Evolutionary conservation across 148 eudicot species (phyloP).

Genomic region (Rhododendron mucronatum): DNA sequence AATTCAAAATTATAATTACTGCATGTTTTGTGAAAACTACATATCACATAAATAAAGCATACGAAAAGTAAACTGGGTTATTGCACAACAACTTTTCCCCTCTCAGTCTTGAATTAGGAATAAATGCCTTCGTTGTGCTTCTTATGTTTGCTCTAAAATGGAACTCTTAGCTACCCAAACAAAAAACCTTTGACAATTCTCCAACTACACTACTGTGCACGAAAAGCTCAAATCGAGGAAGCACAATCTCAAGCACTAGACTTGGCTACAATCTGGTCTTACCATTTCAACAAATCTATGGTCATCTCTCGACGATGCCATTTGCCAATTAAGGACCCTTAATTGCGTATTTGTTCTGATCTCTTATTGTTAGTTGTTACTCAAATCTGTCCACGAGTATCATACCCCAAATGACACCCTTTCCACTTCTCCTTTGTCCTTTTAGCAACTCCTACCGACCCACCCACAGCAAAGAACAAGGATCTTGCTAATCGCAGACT

Average conservation of each 20-base stretch:
- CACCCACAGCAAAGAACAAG: neutral
- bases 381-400: neutral
- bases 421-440: neutral
- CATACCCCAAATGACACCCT: neutral
- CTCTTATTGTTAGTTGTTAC: neutral
- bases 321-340: neutral
- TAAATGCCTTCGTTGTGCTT: neutral
- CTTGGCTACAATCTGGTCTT: neutral
- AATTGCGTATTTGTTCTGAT: neutral
- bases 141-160: neutral
- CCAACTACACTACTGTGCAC: neutral
- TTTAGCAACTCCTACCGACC: neutral
- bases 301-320: neutral
- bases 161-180: neutral
- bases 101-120: neutral
- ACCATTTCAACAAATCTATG: constrained; percentile 1
- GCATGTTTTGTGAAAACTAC: neutral
- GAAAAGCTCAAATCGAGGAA: neutral
- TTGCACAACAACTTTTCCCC: neutral
- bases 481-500: neutral
- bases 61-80: neutral
- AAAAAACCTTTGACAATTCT: neutral
- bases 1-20: neutral
- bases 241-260: neutral
- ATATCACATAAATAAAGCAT: neutral